Evolutionary conservation across 2,329 filamentous ascomycete genomes (phyloP).

Genomic region (Sclerotinia nivalis): DNA sequence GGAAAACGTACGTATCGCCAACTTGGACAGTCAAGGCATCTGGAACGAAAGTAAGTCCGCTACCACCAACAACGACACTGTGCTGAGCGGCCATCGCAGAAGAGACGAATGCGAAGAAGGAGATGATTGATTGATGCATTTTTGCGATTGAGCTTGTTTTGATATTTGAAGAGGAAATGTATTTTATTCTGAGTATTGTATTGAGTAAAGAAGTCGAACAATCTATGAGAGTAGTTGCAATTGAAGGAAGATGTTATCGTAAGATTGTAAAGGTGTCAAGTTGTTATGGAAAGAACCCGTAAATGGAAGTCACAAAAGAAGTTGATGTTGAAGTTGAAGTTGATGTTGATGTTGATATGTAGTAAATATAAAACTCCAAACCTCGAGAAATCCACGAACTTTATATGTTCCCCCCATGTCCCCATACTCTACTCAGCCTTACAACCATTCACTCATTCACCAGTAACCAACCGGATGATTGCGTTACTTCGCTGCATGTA

Average conservation of each 20-base stretch:
- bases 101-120: background rate
- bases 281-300: background rate
- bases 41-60: slow-evolving; percentile 61
- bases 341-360: background rate
- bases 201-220: background rate
- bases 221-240: background rate
- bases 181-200: background rate
- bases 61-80: slow-evolving; percentile 65
- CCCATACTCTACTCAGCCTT: background rate
- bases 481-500: background rate
- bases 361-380: background rate
- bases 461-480: background rate
- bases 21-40: slow-evolving; percentile 61
- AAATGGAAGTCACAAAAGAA: background rate
- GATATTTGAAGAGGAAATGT: background rate
- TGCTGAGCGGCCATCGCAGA: slow-evolving; percentile 42
- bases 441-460: slow-evolving; percentile 8
- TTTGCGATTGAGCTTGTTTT: background rate
- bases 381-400: background rate
- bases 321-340: background rate
- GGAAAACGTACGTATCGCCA: slow-evolving; percentile 49
- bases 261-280: background rate
- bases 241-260: background rate
- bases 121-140: slow-evolving; percentile 12
- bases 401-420: background rate